A percentile compares a stretch with the other conserved stretches of the same genome.
These are phyloP conservation scores for Taiozyma onychis DNA, from an alignment of 1,139 yeast genomes.

Conservation along the genomic window DNA sequence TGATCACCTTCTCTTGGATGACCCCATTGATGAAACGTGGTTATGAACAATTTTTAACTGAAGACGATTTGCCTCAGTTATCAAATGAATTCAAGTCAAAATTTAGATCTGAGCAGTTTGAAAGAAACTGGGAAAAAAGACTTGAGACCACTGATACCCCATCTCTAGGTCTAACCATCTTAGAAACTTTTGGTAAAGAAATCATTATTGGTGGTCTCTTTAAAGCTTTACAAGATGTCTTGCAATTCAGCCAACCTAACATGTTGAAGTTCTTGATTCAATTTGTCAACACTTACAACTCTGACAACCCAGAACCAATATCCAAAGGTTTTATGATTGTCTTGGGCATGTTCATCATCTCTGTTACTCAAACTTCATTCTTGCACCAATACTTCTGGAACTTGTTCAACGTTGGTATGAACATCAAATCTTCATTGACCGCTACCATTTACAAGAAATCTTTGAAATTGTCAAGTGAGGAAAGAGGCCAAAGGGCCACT, in stretches of 20 bases:
- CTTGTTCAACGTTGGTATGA: conserved; percentile 87
- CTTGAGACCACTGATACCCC: conserved; percentile 41
- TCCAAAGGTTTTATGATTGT: conserved; percentile 84
- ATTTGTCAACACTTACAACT: conserved; percentile 75
- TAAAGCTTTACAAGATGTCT: conserved; percentile 70
- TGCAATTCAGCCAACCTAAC: conserved; percentile 90
- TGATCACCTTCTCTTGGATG: conserved; percentile 89
- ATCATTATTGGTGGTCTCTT: conserved; percentile 71
- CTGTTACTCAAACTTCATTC: conserved; percentile 76
- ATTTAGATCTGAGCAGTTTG: conserved; percentile 44
- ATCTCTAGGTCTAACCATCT: conserved; percentile 59
- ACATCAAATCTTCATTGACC: conserved; percentile 74
- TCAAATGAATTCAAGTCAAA: conserved; percentile 61
- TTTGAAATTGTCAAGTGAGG: conserved; percentile 75
- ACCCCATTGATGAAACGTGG: conserved; percentile 85
- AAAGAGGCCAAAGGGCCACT: conserved; percentile 74
- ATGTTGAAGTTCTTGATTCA: conserved; percentile 66
- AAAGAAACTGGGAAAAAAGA: conserved; percentile 54
- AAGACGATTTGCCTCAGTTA: conserved; percentile 74
- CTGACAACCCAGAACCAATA: conserved; percentile 44
- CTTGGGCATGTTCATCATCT: conserved; percentile 73
- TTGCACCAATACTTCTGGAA: conserved; percentile 92
- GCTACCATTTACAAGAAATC: conserved; percentile 79
- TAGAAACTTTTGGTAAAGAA: conserved; percentile 64
- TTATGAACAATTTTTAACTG: conserved; percentile 63